A percentile compares a stretch with the other conserved stretches of the same genome.
Conservation (phyloP, 306 rosid genomes). For the Gleditsia sinensis region DNA sequence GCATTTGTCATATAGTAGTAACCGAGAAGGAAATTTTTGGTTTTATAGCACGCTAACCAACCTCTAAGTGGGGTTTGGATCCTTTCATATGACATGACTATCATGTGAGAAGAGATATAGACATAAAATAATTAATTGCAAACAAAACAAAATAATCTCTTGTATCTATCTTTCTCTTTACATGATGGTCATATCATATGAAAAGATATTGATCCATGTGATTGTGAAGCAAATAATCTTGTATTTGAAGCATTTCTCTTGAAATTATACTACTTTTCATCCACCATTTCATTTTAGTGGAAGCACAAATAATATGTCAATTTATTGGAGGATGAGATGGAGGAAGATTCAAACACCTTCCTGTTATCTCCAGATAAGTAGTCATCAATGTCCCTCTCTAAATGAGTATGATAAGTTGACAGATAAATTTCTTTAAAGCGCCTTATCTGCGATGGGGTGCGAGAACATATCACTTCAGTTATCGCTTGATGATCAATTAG, state of each 20-base stretch:
- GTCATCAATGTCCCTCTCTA: constrained; percentile 56
- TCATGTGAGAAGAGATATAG: too few species aligned
- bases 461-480: constrained; percentile 74
- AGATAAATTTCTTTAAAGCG: constrained; percentile 62
- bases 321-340: not conserved
- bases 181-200: too few species aligned
- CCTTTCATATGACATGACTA: too few species aligned
- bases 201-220: too few species aligned
- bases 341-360: constrained; percentile 44
- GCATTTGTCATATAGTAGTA: too few species aligned
- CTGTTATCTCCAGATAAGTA: constrained; percentile 54
- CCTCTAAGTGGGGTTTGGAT: too few species aligned
- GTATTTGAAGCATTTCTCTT: not conserved
- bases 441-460: constrained; percentile 69
- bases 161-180: too few species aligned
- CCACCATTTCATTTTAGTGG: not conserved
- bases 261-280: not conserved
- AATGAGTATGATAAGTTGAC: constrained; percentile 38
- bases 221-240: too few species aligned
- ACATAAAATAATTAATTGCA: too few species aligned
- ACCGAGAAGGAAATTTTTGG: too few species aligned
- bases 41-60: too few species aligned
- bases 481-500: constrained; percentile 53
- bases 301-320: not conserved
- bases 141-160: too few species aligned